phyloP scores from a whole-genome alignment of 192 early-diverging fungal species.

The Funneliformis geosporum region DNA sequence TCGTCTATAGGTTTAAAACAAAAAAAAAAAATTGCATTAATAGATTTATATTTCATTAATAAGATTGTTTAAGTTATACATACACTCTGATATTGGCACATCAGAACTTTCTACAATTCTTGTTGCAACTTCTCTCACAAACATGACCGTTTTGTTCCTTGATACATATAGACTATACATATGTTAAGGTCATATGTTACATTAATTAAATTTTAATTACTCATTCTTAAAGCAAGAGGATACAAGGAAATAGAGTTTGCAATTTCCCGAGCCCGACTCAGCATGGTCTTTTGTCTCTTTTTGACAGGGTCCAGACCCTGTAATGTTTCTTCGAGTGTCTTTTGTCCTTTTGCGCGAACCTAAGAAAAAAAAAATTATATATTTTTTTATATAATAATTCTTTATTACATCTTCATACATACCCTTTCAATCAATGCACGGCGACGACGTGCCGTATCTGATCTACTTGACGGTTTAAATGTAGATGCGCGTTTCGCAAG shows the following conservation, averaged over 20 bases:
- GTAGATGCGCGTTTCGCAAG: background rate
- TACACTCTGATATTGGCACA: background rate
- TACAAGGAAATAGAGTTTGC: constrained; percentile 6
- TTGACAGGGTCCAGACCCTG: background rate
- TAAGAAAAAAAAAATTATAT: background rate
- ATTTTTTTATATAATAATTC: background rate
- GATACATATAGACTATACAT: background rate
- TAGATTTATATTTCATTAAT: too few relatives aligned
- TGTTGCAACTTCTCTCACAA: background rate
- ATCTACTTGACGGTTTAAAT: background rate
- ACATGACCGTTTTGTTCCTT: background rate
- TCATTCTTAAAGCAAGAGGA: background rate
- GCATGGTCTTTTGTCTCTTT: background rate
- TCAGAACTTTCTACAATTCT: background rate
- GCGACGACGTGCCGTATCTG: background rate
- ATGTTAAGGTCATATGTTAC: background rate
- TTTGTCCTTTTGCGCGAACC: constrained; percentile 14
- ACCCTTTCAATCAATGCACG: background rate
- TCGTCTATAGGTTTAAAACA: background rate
- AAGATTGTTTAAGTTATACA: background rate
- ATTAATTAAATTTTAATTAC: background rate
- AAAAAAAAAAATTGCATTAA: background rate
- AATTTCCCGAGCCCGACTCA: background rate
- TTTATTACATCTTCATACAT: background rate
- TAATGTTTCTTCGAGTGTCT: constrained; percentile 3